A percentile compares a stretch with the other conserved stretches of the same genome.
These are phyloP conservation scores for Rhizopogon parksii DNA, from an alignment of 1,284 basidiomycete genomes.

Conservation along the genomic window DNA sequence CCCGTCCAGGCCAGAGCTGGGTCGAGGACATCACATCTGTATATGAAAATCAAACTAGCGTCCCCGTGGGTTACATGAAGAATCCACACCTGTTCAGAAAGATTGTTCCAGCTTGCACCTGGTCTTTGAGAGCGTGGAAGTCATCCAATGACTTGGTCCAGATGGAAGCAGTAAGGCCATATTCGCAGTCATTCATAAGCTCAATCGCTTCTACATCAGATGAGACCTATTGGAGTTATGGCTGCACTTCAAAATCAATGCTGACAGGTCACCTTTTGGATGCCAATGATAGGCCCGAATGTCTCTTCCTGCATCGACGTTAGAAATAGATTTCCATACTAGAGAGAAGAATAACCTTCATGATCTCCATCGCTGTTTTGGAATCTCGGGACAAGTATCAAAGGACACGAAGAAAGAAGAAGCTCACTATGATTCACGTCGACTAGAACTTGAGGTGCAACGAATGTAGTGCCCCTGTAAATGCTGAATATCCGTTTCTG, in stretches of 20 bases:
- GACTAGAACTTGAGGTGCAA: conserved; percentile 84
- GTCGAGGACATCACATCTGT: conserved; percentile 79
- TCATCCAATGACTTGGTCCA: conserved; percentile 79
- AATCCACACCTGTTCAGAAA: conserved; percentile 70
- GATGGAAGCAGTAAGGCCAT: conserved; percentile 87
- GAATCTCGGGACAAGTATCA: not conserved
- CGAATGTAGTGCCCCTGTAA: conserved; percentile 70
- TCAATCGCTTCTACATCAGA: conserved; percentile 80
- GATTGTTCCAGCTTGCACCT: conserved; percentile 84
- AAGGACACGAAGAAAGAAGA: not conserved
- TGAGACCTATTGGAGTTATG: conserved; percentile 42
- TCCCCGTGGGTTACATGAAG: conserved; percentile 2
- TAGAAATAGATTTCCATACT: conserved; percentile 14
- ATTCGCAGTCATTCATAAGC: conserved; percentile 95
- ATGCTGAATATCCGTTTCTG: not conserved
- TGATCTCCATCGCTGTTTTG: conserved; percentile 79
- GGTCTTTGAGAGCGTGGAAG: conserved; percentile 67
- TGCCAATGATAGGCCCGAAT: conserved; percentile 87
- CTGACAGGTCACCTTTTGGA: conserved; percentile 65
- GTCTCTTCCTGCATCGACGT: conserved; percentile 58
- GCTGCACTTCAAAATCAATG: not conserved
- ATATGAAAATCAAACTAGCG: not conserved
- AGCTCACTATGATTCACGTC: conserved; percentile 79
- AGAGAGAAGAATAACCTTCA: conserved; percentile 53
- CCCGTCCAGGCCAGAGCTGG: conserved; percentile 93